A percentile compares a stretch with the other conserved stretches of the same genome.
These are phyloP conservation scores for Hypoxylon crocopeplum DNA, from an alignment of 495 filamentous ascomycete genomes.

Conservation along the genomic window DNA sequence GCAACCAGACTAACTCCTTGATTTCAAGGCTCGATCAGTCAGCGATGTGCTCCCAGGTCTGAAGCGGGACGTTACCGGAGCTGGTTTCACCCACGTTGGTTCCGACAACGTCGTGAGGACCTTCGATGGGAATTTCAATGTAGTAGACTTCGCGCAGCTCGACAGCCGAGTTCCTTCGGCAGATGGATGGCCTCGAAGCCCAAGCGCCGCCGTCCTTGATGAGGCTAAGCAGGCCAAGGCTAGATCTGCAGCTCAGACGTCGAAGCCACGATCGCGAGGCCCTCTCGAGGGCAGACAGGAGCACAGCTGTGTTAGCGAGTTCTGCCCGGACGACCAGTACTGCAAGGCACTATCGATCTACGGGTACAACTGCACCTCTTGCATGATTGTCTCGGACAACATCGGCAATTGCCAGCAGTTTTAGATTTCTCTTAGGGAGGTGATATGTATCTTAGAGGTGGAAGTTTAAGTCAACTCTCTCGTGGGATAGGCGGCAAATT, in stretches of 20 bases:
- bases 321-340: conserved; percentile 23
- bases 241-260: conserved; percentile 1
- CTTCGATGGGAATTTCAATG: conserved; percentile 28
- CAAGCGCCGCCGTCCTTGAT: conserved; percentile 16
- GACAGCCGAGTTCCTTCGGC: background rate
- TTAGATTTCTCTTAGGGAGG: no score
- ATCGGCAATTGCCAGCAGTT: conserved; percentile 31
- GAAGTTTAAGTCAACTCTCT: no score
- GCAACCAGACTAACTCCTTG: conserved; percentile 1
- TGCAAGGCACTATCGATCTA: conserved; percentile 20
- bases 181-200: conserved; percentile 11
- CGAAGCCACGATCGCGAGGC: conserved; percentile 12
- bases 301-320: conserved; percentile 28
- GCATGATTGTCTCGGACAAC: conserved; percentile 22
- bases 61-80: conserved; percentile 19
- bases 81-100: conserved; percentile 29
- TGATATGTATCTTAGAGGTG: no score
- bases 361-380: conserved; percentile 25
- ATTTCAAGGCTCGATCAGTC: conserved; percentile 14
- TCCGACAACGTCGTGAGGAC: conserved; percentile 31
- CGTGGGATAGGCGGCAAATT: no score
- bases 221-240: conserved; percentile 18
- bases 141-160: conserved; percentile 25
- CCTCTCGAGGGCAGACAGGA: conserved; percentile 12
- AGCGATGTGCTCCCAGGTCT: conserved; percentile 14